A percentile compares a stretch with the other conserved stretches of the same genome.
Conservation (phyloP, 2,329 filamentous ascomycete species). For the Aspergillus costaricaensis region DNA sequence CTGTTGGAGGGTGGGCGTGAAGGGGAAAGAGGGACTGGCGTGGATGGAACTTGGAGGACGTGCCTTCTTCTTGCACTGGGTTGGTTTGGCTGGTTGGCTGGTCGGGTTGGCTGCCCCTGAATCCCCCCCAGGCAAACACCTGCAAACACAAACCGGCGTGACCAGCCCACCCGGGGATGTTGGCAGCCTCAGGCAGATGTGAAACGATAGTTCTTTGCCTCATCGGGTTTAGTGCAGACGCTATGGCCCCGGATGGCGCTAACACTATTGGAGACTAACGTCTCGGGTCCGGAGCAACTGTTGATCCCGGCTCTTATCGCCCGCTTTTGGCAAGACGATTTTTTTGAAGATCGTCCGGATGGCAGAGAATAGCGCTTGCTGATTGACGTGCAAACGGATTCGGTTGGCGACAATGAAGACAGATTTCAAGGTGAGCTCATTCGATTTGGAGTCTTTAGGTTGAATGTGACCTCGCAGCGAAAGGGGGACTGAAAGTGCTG, state of each 20-base stretch:
- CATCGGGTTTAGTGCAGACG: not conserved
- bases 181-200: not conserved
- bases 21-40: slow-evolving; percentile 18
- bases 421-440: slow-evolving; percentile 78
- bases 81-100: slow-evolving; percentile 16
- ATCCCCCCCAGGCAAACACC: slow-evolving; percentile 22
- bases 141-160: slow-evolving; percentile 20
- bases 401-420: slow-evolving; percentile 76
- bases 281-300: slow-evolving; percentile 30
- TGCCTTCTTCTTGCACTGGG: slow-evolving; percentile 22
- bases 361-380: slow-evolving; percentile 15
- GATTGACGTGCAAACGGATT: slow-evolving; percentile 20
- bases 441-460: not conserved
- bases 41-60: slow-evolving; percentile 15
- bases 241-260: slow-evolving; percentile 32
- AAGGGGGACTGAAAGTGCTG: not conserved
- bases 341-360: slow-evolving; percentile 20
- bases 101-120: slow-evolving; percentile 35
- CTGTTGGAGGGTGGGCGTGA: slow-evolving; percentile 11
- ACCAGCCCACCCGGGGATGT: not conserved
- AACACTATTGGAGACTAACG: slow-evolving; percentile 29
- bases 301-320: slow-evolving; percentile 30
- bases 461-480: not conserved
- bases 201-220: not conserved
- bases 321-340: slow-evolving; percentile 22